Evolutionary conservation across 257 asterid genomes (phyloP).

Genomic region (Solanum peruvianum): DNA sequence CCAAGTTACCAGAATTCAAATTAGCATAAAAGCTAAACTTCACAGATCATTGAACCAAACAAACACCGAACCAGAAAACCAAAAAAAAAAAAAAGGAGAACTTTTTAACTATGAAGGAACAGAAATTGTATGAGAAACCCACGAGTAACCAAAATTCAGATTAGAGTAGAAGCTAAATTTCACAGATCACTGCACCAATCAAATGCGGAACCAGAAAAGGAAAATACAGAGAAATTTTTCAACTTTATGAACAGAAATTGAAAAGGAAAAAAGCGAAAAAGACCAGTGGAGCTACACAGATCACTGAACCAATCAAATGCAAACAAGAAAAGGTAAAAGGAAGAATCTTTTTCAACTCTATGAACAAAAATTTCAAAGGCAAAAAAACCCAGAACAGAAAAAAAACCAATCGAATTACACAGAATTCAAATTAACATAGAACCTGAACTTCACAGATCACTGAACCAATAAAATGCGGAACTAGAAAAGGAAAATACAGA

Average conservation of each 20-base stretch:
- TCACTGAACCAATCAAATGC: not conserved
- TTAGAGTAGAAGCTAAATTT: not conserved
- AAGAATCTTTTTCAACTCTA: not conserved
- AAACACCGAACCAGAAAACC: not conserved
- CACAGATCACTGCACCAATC: not conserved
- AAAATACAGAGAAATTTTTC: not conserved
- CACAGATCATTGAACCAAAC: not conserved
- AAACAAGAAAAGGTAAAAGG: not conserved
- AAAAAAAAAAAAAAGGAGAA: not conserved
- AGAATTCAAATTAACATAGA: not conserved
- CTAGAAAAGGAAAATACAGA: not conserved
- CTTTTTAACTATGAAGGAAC: not conserved
- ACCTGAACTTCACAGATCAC: not conserved
- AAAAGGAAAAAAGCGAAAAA: not conserved
- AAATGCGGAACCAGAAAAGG: not conserved
- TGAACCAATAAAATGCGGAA: not conserved
- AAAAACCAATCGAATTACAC: not conserved
- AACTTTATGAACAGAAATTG: not conserved
- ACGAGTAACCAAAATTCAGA: not conserved
- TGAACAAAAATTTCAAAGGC: not conserved
- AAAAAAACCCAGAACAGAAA: not conserved
- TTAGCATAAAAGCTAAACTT: not conserved
- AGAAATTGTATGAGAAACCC: not conserved
- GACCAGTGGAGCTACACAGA: not conserved
- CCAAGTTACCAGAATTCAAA: not conserved